phyloP scores from a whole-genome alignment of 148 eudicot species.

The Gaultheria prostrata region DNA sequence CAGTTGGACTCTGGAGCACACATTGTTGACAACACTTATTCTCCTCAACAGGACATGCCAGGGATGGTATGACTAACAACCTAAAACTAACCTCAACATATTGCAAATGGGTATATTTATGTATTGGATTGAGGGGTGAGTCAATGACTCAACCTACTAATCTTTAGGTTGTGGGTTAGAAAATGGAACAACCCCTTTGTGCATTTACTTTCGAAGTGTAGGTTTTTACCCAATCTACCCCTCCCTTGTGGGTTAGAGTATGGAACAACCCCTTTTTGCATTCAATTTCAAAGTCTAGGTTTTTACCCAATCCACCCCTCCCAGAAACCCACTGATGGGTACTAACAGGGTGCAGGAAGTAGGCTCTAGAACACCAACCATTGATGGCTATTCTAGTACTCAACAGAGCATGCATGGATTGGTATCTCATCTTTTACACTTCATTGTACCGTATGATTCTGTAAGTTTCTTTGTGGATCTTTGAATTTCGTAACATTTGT shows the following conservation, averaged over 20 bases:
- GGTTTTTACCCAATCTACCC: background rate
- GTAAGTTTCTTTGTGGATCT: background rate
- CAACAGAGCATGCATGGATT: slow-evolving; percentile 3
- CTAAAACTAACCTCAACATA: background rate
- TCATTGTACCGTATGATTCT: background rate
- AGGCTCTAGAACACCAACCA: slow-evolving; percentile 14
- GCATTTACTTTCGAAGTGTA: background rate
- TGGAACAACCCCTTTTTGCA: background rate
- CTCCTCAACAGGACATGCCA: slow-evolving; percentile 15
- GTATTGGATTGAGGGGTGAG: background rate
- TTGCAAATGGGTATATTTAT: background rate
- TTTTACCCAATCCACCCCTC: background rate
- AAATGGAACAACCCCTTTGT: background rate
- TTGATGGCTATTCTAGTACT: slow-evolving; percentile 12
- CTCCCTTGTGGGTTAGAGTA: background rate
- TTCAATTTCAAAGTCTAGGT: background rate
- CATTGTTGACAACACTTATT: slow-evolving; percentile 17
- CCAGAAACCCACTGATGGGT: background rate
- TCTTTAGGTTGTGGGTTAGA: background rate
- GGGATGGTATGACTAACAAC: slow-evolving; percentile 19
- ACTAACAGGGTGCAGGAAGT: slow-evolving; percentile 8
- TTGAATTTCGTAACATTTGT: background rate
- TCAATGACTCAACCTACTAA: background rate
- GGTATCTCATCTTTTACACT: slow-evolving; percentile 7
- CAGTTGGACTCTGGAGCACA: slow-evolving; percentile 14